Base-by-base conservation (phyloP, 1,139 yeast genomes). In the Geotrichum restrictum region DNA sequence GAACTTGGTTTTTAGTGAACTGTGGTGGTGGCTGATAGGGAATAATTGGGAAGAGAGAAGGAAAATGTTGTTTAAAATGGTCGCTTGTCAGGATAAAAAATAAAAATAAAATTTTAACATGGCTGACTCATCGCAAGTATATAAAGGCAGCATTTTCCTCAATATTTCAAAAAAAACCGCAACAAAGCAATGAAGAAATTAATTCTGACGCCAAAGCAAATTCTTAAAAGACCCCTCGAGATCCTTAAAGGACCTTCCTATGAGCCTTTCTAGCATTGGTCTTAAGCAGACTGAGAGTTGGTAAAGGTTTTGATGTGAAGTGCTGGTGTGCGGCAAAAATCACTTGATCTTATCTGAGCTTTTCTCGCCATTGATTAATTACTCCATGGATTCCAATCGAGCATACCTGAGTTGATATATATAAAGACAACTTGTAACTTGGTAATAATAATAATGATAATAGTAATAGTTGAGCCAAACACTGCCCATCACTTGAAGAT, bases 341-440 rank as follows among this genome's bases (percentile, higher is more conserved):
- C 22, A 55, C 60, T 55, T 57, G 59, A 57, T 57, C 60, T 56
- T 55, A 57, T 57, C 59, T 53, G 60, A 57, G 56, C 51, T 41
- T 29, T 24, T 5, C 14, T 34, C 29, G n/a, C n/a, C n/a, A n/a
- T n/a, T n/a, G n/a, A n/a, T n/a, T n/a, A n/a, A n/a, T n/a, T n/a
- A n/a, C n/a, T n/a, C n/a, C n/a, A n/a, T n/a, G n/a, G n/a, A n/a
- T n/a, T n/a, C n/a, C n/a, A n/a, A n/a, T n/a, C n/a, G n/a, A n/a
- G n/a, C n/a, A n/a, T n/a, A n/a, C n/a, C n/a, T n/a, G n/a, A n/a
- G n/a, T n/a, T n/a, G n/a, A n/a, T n/a, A n/a, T n/a, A n/a, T n/a
- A n/a, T n/a, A n/a, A n/a, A n/a, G n/a, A n/a, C n/a, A n/a, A n/a
- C n/a, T n/a, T n/a, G n/a, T n/a, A n/a, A n/a, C n/a, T 5, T 24